Conservation (phyloP, 345 rosid genomes). For the Anastatica hierochuntica region DNA sequence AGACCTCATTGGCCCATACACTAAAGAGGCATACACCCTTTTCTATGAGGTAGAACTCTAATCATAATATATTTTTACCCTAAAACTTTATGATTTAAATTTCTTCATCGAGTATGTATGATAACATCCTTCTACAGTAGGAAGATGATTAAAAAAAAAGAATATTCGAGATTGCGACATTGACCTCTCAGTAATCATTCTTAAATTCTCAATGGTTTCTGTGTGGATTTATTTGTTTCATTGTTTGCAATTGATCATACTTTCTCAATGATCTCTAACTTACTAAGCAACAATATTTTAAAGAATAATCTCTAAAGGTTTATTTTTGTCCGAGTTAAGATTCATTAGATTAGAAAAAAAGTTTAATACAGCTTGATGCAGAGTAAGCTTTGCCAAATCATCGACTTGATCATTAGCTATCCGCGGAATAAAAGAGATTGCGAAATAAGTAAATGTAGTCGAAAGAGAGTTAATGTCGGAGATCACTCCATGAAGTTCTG, state of each 20-base stretch:
- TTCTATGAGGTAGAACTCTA: neutral
- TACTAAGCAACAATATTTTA: too few relatives aligned
- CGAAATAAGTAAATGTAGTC: too few relatives aligned
- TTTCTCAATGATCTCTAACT: neutral
- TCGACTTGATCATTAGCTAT: too few relatives aligned
- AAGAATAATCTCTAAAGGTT: too few relatives aligned
- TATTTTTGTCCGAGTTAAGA: too few relatives aligned
- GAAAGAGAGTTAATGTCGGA: too few relatives aligned
- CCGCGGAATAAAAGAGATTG: too few relatives aligned
- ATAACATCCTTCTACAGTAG: neutral
- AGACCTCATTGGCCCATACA: slow-evolving; percentile 19
- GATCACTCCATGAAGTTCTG: too few relatives aligned
- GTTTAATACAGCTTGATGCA: too few relatives aligned
- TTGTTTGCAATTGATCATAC: neutral
- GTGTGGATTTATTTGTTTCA: neutral
- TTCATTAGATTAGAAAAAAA: too few relatives aligned
- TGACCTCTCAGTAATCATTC: neutral
- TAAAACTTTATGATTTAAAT: neutral
- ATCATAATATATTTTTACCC: too few relatives aligned
- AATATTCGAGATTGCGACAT: neutral
- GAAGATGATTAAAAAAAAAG: neutral
- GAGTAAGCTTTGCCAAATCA: too few relatives aligned
- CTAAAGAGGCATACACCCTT: neutral
- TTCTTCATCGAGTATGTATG: neutral
- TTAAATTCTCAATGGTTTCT: neutral